Conservation (phyloP, 345 rosid species). For the Limnanthes douglasii region DNA sequence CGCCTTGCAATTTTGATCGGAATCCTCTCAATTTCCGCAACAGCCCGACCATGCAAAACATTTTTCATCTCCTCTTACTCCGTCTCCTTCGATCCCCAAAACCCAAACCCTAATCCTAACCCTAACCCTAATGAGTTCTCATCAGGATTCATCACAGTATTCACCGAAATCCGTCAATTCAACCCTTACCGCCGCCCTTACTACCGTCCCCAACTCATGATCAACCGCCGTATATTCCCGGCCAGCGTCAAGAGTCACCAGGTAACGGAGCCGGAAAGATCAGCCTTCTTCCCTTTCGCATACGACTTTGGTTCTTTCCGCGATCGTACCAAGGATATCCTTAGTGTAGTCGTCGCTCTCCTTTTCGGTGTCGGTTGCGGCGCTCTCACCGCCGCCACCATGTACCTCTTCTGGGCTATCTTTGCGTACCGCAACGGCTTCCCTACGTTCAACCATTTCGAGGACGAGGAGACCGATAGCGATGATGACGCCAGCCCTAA, state of each 20-base stretch:
- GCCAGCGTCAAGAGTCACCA: conserved; percentile 7
- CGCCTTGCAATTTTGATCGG: conserved; percentile 14
- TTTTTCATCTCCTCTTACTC: conserved; percentile 57
- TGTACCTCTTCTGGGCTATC: conserved; percentile 80
- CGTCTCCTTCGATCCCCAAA: conserved; percentile 40
- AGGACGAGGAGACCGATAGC: conserved; percentile 23
- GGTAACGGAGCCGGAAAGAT: conserved; percentile 5
- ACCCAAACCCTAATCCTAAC: conserved; percentile 28
- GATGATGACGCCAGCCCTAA: conserved; percentile 35
- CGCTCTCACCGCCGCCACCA: conserved; percentile 76
- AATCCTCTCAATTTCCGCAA: conserved; percentile 16
- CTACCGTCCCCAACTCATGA: conserved; percentile 10
- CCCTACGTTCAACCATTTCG: conserved; percentile 6
- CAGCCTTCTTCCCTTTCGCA: conserved; percentile 13
- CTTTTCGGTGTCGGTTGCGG: conserved; percentile 94
- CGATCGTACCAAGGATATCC: conserved; percentile 72
- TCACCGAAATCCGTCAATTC: conserved; percentile 41
- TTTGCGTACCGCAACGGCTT: conserved; percentile 29
- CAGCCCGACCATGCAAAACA: conserved; percentile 37
- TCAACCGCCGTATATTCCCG: conserved; percentile 22
- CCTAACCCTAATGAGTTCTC: conserved; percentile 20
- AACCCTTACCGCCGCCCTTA: conserved; percentile 11
- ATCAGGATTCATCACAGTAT: conserved; percentile 37
- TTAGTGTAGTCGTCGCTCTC: conserved; percentile 74
- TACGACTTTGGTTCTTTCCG: conserved; percentile 41